Base-by-base conservation (phyloP, 1,284 basidiomycete species). In the Mycena sp. region DNA sequence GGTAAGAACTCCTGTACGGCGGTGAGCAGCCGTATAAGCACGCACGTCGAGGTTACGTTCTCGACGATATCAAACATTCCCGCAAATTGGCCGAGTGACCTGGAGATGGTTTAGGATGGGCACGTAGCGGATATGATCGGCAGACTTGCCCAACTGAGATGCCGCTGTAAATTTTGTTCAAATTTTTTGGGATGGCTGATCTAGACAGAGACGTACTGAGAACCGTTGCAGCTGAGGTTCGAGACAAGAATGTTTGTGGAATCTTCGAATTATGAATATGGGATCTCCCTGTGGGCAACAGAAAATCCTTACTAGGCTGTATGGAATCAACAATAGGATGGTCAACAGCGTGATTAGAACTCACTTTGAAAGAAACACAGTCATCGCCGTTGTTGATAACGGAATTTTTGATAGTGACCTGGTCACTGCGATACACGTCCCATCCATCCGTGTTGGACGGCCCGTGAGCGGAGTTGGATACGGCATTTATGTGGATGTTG, bases 361-460 rank as follows among this genome's bases (percentile, higher is more conserved):
- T n/a, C n/a, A 88, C 84, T 73, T 89, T 90, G 79, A 91, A 89
- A 6, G 82, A 81, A 26, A 90, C 85, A 70, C 87, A 91, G 72
- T 89, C 85, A 63, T 87, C 87, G 4, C n/a, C 86, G 56, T 89
- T 88, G 56, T 82, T 80, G 52, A 88, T 86, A 19, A 81, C 75
- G 1, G 84, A 85, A 65, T 88, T 80, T 45, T 75, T 72, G 51
- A 88, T 83, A 0, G 78, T 76, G 11, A 88, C 80, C 53, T 77
- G 76, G 60, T 84, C 81, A 37, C 84, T 86, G 51, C 86, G 81
- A 71, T 89, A 88, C 23, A 86, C 84, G 68, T 90, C 84, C 37
- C 41, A 56, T 16, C 54, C 60, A 67, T 89, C 87, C 56, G 86
- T 87, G 69, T 89, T 88, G 40, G 70, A 67, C 4, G 83, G 78